Conservation (phyloP, 2,329 filamentous ascomycete species). For the Cladophialophora exuberans region DNA sequence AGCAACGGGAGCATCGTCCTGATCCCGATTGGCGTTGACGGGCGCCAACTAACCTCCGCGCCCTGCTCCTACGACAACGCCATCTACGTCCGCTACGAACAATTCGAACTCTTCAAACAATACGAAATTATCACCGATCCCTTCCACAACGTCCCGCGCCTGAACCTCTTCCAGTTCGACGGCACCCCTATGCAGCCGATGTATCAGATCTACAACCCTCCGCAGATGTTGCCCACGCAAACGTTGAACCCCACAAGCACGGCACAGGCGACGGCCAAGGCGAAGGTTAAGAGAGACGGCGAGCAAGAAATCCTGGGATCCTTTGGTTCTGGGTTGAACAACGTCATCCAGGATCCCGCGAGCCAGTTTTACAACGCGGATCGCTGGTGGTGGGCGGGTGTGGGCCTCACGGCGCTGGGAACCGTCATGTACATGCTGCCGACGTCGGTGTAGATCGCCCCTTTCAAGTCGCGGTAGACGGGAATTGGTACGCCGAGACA, state of each 20-base stretch:
- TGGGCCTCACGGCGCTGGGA: conserved; percentile 51
- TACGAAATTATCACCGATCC: conserved; percentile 56
- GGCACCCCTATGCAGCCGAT: conserved; percentile 69
- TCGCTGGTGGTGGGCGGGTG: conserved; percentile 53
- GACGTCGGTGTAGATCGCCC: conserved; percentile 16
- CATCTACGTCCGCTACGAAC: conserved; percentile 69
- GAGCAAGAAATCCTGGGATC: conserved; percentile 29
- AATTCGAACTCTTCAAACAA: conserved; percentile 63
- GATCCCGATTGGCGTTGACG: conserved; percentile 66
- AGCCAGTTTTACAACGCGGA: conserved; percentile 44
- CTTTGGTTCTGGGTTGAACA: conserved; percentile 30
- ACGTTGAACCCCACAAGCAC: conserved; percentile 62
- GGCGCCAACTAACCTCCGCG: conserved; percentile 67
- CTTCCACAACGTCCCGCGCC: conserved; percentile 64
- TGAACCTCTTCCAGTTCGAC: conserved; percentile 67
- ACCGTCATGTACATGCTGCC: conserved; percentile 40
- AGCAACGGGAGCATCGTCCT: conserved; percentile 63
- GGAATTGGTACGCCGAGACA: no score
- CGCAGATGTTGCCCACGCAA: conserved; percentile 70
- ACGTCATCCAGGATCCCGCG: conserved; percentile 35
- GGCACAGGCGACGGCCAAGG: conserved; percentile 40
- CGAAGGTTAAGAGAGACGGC: conserved; percentile 39
- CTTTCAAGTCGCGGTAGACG: not conserved
- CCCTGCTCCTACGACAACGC: conserved; percentile 62
- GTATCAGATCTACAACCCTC: conserved; percentile 65